Evolutionary conservation across 805 yeast genomes (phyloP), one percentile per base, ranked within the genome.

Genomic region (Zygosaccharomyces gambellarensis): DNA sequence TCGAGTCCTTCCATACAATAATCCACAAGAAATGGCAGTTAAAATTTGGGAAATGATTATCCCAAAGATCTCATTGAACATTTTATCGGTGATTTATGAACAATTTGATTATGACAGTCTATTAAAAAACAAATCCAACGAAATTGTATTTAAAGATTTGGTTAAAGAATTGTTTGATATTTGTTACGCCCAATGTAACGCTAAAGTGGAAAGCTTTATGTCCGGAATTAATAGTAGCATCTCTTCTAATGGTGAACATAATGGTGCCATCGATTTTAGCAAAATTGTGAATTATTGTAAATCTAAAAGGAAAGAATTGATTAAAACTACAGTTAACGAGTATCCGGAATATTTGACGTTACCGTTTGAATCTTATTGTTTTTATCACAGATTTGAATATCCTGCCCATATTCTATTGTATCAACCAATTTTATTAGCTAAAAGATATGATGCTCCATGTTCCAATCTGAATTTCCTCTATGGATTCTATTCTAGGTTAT

Each of bases 351-450:
- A 58, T 54, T 51, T 67, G 39, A 55, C 66, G 1, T 39, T 67
- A 21, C 63, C 68, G 12, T 67, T 65, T 53, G 71, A 67, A 52
- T 57, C 67, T n/a, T 67, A 67, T 48, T 67, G 68, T 48, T 67
- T 65, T 47, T 64, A 62, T 39, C 67, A 67, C 34, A 56, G 62
- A 31, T 56, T 64, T 32, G 69, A 63, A 45, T 65, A 55, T 52
- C 71, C 71, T 2, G 65, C 65, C 2, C 61, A 65, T 32, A 51
- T 67, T 6, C 46, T 67, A 27, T 49, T 67, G 10, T 52, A 57
- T 17, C 70, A 65, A 46, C 63, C 67, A 2, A 52, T 64, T 10
- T 27, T 50, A 4, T 44, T 67, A 27, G 67, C 65, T 2, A 57
- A 55, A 22, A 55, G 45, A 32, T 63, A 57, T 46, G 48, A 52